Percentiles rank a stretch among this genome's conserved stretches.
Evolutionary conservation across 495 filamentous ascomycete genomes (phyloP).

Genomic region (Lasiosphaeria hispida): DNA sequence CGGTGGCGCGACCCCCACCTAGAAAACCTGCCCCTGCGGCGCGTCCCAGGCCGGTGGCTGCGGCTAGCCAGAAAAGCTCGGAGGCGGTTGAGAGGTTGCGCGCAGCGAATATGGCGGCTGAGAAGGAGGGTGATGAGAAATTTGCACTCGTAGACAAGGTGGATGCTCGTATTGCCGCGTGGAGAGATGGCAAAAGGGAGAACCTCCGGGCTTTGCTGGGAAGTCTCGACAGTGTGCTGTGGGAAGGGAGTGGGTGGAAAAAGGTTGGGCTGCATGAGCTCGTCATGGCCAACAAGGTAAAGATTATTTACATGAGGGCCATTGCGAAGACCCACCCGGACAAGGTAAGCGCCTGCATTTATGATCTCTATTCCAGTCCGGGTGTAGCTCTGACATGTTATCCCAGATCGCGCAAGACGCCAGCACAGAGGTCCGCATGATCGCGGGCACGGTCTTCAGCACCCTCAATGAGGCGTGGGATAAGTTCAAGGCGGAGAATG

Average conservation of each 20-base stretch:
- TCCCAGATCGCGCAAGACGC: conserved; percentile 78
- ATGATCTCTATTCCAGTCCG: neutral
- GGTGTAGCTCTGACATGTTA: neutral
- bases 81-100: conserved; percentile 77
- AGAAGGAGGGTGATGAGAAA: conserved; percentile 84
- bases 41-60: conserved; percentile 34
- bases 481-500: conserved; percentile 91
- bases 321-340: conserved; percentile 98
- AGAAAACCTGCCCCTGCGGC: conserved; percentile 41
- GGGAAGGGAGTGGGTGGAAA: conserved; percentile 92
- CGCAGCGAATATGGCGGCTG: conserved; percentile 76
- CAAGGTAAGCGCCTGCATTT: conserved; percentile 64
- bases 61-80: conserved; percentile 37
- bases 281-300: conserved; percentile 86
- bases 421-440: conserved; percentile 92
- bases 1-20: conserved; percentile 35
- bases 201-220: conserved; percentile 85
- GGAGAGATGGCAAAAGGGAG: conserved; percentile 86
- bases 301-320: conserved; percentile 97
- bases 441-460: conserved; percentile 85
- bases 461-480: conserved; percentile 98
- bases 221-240: conserved; percentile 87
- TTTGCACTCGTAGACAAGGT: conserved; percentile 83
- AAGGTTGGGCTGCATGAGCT: conserved; percentile 92
- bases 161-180: conserved; percentile 69